phyloP scores from a whole-genome alignment of 495 filamentous ascomycete genomes.

The Aspergillus mulundensis region DNA sequence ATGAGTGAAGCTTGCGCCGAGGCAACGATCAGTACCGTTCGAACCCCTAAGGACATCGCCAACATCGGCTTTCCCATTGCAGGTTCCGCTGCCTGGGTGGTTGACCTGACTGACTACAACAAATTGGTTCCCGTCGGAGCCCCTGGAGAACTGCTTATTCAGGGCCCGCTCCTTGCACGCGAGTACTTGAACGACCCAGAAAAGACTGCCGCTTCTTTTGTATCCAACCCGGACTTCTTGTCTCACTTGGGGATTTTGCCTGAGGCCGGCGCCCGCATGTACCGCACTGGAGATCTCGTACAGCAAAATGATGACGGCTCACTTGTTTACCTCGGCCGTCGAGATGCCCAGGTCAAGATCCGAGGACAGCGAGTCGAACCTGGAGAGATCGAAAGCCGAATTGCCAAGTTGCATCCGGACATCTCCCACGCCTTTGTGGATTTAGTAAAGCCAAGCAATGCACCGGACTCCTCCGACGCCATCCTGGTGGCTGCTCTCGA shows the following conservation, averaged over 20 bases:
- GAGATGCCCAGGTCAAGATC: slow-evolving; percentile 39
- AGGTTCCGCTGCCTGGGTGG: background rate
- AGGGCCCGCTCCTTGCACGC: slow-evolving; percentile 28
- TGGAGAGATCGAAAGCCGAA: slow-evolving; percentile 29
- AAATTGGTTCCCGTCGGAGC: slow-evolving; percentile 34
- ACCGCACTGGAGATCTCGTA: background rate
- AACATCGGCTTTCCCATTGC: background rate
- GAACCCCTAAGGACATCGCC: background rate
- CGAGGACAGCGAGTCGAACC: slow-evolving; percentile 42
- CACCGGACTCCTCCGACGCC: too few species aligned
- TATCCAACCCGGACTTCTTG: too few species aligned
- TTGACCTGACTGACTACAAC: background rate
- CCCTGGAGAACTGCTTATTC: slow-evolving; percentile 44
- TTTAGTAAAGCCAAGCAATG: too few species aligned
- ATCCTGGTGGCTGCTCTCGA: too few species aligned
- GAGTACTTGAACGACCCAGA: background rate
- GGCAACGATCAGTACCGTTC: background rate
- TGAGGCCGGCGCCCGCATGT: background rate
- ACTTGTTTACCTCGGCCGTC: slow-evolving; percentile 18
- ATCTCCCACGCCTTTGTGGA: too few species aligned
- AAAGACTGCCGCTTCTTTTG: background rate
- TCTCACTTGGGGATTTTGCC: too few species aligned
- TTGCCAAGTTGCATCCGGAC: too few species aligned
- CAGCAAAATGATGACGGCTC: background rate
- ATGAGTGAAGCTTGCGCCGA: background rate